These are phyloP conservation scores for Penicillium egyptiacum DNA, from an alignment of 495 filamentous ascomycete species.

Conservation along the genomic window DNA sequence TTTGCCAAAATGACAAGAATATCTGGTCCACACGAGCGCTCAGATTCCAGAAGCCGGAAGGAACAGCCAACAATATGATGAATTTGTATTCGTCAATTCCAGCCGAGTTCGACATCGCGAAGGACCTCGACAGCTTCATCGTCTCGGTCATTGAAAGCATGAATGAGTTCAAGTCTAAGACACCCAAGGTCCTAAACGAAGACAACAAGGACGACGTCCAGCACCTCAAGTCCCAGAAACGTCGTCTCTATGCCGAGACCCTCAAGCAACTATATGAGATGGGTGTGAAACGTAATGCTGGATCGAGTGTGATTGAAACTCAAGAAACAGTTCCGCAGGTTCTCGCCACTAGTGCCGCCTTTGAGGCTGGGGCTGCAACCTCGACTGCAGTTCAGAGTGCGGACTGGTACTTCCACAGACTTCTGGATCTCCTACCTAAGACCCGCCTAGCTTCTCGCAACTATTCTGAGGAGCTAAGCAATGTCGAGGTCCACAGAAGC, in stretches of 20 bases:
- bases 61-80: slow-evolving; percentile 64
- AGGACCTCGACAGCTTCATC: slow-evolving; percentile 65
- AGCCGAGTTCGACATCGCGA: slow-evolving; percentile 53
- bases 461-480: slow-evolving; percentile 80
- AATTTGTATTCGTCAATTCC: slow-evolving; percentile 53
- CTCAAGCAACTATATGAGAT: slow-evolving; percentile 78
- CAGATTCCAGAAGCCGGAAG: slow-evolving; percentile 66
- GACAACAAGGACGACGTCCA: slow-evolving; percentile 79
- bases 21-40: slow-evolving; percentile 62
- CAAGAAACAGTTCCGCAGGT: slow-evolving; percentile 71
- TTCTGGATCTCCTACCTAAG: slow-evolving; percentile 67
- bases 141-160: slow-evolving; percentile 66
- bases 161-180: slow-evolving; percentile 72
- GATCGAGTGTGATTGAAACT: slow-evolving; percentile 62
- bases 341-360: slow-evolving; percentile 52
- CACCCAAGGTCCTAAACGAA: slow-evolving; percentile 70
- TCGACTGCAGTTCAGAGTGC: slow-evolving; percentile 37
- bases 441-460: slow-evolving; percentile 63
- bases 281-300: slow-evolving; percentile 81
- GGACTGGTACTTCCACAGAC: slow-evolving; percentile 76
- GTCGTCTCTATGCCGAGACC: slow-evolving; percentile 86
- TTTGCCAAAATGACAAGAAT: slow-evolving; percentile 53
- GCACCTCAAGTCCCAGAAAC: slow-evolving; percentile 86
- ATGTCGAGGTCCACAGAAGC: slow-evolving; percentile 72
- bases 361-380: slow-evolving; percentile 27